Evolutionary conservation across 1,284 basidiomycete species (phyloP), one percentile per base, ranked within the genome.

Genomic region (Neolentinus lepideus): DNA sequence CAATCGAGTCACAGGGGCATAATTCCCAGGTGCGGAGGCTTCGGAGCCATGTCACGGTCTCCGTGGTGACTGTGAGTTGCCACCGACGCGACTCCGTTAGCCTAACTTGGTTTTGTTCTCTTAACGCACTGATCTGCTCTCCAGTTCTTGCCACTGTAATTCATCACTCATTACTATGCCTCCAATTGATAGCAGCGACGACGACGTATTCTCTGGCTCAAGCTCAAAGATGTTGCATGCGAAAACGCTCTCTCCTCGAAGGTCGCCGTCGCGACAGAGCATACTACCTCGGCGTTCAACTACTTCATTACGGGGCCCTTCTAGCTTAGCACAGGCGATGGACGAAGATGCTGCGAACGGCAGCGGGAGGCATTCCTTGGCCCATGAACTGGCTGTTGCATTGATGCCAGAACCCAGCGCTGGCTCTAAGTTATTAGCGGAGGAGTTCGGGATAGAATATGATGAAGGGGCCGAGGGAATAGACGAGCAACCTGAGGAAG

Each of bases 391-490:
- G 35, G 89, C 90, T 6, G 81, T 84, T 27, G 89, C 89, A 21
- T 76, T 92, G 52, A 88, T 91, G 81, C 89, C 89, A 31, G 89
- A 91, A 69, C 90, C 89, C 0, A 85, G 78, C 56, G 76, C 79
- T 33, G 79, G 85, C 46, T 90, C 88, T 14, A 85, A 81, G 67
- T 67, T 90, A 47, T 74, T 92, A 10, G 87, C 88, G 22, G 89
- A 91, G 66, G 90, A 92, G 68, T 88, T 92, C 61, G 89, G 89
- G 10, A 85, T 92, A 59, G 90, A 92, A 65, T 91, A 88, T 62
- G 89, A 92, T 58, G 89, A 90, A 65, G 89, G 86, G 29, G 87
- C 87, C 31, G 88, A 91, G 70, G 88, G 86, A 38, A 89, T 88
- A 58, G 88, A 87, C 65, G 79, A 79, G 55, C 68, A 67, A 43